A percentile compares a stretch with the other conserved stretches of the same genome.
Conservation (phyloP, 2,329 filamentous ascomycete genomes). For the Lojkania enalia region DNA sequence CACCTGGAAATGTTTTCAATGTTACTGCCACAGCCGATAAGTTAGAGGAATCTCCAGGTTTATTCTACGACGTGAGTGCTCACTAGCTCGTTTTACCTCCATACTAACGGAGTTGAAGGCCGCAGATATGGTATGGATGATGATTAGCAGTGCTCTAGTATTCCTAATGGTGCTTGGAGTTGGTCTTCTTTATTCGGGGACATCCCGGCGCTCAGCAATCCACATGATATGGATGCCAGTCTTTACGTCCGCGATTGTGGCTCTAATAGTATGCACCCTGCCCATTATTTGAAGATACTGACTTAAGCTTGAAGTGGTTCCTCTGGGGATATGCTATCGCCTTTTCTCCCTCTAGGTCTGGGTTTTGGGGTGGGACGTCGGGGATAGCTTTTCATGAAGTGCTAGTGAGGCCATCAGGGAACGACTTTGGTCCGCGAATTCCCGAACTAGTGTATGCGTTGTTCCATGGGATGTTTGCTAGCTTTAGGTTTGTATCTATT, state of each 20-base stretch:
- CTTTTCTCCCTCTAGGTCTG: constrained; percentile 1
- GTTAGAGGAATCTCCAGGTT: too few relatives aligned
- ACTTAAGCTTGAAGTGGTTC: constrained; percentile 2
- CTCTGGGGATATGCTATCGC: constrained; percentile 3
- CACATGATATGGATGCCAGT: constrained; percentile 6
- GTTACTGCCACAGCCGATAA: too few relatives aligned
- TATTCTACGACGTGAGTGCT: too few relatives aligned
- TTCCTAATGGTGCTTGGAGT: constrained; percentile 5
- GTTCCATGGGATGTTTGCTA: constrained; percentile 6
- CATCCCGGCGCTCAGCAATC: neutral
- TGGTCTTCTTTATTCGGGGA: constrained; percentile 3
- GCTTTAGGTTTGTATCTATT: constrained; percentile 4
- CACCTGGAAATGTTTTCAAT: neutral
- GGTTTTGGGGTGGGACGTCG: constrained; percentile 2
- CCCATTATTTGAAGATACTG: neutral
- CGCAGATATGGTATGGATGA: constrained; percentile 5
- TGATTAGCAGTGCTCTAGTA: constrained; percentile 2
- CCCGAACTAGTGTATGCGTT: constrained; percentile 1
- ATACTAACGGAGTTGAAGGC: too few relatives aligned
- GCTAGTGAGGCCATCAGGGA: neutral
- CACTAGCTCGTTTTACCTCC: too few relatives aligned
- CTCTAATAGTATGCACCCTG: constrained; percentile 1
- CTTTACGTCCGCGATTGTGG: constrained; percentile 3
- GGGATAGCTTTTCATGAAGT: neutral
- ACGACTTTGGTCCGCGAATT: constrained; percentile 1